Evolutionary conservation across 2,329 filamentous ascomycete species (phyloP).

Genomic region (Cercospora citrullina): DNA sequence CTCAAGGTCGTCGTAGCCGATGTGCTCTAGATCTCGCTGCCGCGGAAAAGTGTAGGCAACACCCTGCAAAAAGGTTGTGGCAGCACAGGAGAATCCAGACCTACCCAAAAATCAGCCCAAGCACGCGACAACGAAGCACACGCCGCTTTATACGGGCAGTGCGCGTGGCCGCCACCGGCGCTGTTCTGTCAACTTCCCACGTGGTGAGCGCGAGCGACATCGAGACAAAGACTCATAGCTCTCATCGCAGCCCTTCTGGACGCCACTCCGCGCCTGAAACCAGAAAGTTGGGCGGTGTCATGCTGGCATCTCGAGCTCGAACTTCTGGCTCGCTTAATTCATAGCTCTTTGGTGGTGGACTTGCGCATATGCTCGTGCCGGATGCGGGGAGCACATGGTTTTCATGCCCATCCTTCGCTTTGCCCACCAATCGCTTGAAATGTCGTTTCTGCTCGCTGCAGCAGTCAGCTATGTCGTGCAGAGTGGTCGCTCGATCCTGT

Average conservation of each 20-base stretch:
- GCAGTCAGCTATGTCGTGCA: background rate
- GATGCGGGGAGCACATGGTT: background rate
- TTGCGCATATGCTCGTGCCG: background rate
- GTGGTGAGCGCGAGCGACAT: background rate
- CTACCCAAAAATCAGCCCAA: background rate
- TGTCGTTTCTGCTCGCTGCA: background rate
- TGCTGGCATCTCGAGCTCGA: background rate
- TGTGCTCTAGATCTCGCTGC: background rate
- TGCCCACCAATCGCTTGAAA: background rate
- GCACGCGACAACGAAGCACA: background rate
- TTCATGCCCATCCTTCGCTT: background rate
- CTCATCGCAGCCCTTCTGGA: background rate
- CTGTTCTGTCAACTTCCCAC: background rate
- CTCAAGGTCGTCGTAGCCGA: background rate
- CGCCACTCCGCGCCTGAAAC: background rate
- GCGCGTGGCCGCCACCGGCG: constrained; percentile 3
- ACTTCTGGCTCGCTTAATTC: background rate
- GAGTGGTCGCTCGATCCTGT: background rate
- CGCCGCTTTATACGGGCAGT: background rate
- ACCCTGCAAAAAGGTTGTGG: background rate
- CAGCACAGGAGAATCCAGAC: background rate
- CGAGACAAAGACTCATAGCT: background rate
- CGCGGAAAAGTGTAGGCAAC: background rate
- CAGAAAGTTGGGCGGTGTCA: background rate
- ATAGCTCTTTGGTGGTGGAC: background rate